A percentile compares a stretch with the other conserved stretches of the same genome.
Conservation (phyloP, 192 early-diverging fungal species). For the Radiomyces spectabilis region DNA sequence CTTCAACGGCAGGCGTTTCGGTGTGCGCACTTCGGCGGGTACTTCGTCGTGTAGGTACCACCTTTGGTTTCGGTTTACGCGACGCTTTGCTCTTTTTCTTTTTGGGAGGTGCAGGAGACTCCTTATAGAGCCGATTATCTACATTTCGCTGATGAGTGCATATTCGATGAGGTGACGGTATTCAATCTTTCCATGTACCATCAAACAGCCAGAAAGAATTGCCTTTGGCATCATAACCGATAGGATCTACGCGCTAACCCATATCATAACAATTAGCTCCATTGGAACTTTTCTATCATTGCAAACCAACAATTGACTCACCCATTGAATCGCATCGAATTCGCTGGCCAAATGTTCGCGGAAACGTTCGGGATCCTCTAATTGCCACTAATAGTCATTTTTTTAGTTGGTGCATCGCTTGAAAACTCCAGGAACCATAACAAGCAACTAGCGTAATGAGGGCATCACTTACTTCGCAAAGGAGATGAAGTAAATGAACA, state of each 20-base stretch:
- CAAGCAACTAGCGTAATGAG: conserved; percentile 8
- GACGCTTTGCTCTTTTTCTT: conserved; percentile 6
- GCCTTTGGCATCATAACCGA: conserved; percentile 61
- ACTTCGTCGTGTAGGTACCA: conserved; percentile 6
- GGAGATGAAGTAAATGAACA: conserved; percentile 32
- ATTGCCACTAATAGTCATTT: conserved; percentile 57
- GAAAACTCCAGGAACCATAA: neutral
- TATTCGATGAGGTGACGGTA: neutral
- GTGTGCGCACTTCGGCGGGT: conserved; percentile 12
- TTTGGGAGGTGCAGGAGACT: conserved; percentile 35
- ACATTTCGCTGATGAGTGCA: neutral
- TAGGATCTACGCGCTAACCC: conserved; percentile 61
- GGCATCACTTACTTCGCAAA: conserved; percentile 38
- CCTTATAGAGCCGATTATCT: conserved; percentile 69
- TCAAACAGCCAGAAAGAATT: conserved; percentile 77
- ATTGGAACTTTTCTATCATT: neutral
- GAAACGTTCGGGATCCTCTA: conserved; percentile 62
- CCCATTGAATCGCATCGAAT: conserved; percentile 58
- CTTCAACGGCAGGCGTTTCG: conserved; percentile 13
- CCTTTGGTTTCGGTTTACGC: too few relatives aligned
- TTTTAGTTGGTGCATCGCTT: conserved; percentile 10
- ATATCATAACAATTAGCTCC: neutral
- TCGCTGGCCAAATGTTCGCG: conserved; percentile 42
- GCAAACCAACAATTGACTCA: too few relatives aligned
- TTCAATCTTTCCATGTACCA: conserved; percentile 33